phyloP scores from a whole-genome alignment of 2,329 filamentous ascomycete species.

The Didymellaceae sp. region DNA sequence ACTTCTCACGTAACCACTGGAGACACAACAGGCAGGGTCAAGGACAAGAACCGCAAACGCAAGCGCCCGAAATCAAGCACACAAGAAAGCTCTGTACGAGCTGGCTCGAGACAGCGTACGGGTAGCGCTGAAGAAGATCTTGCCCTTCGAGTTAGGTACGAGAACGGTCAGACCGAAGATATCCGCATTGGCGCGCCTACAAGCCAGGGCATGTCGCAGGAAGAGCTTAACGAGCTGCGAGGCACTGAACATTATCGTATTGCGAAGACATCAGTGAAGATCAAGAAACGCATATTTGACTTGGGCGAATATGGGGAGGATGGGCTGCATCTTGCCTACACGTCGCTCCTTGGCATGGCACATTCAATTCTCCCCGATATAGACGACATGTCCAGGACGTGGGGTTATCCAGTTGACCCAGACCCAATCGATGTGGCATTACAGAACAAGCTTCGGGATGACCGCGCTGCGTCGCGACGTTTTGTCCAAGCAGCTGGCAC shows the following conservation, averaged over 20 bases:
- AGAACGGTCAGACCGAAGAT: constrained; percentile 66
- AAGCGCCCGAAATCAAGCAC: constrained; percentile 59
- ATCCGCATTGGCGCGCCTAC: constrained; percentile 55
- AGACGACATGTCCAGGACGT: constrained; percentile 61
- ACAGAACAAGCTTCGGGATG: constrained; percentile 63
- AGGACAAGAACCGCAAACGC: constrained; percentile 57
- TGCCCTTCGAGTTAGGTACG: constrained; percentile 63
- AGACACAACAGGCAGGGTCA: constrained; percentile 28
- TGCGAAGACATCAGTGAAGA: constrained; percentile 60
- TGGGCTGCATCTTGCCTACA: constrained; percentile 54
- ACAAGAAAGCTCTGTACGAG: constrained; percentile 51
- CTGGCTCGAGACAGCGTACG: constrained; percentile 57
- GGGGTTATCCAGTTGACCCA: constrained; percentile 67
- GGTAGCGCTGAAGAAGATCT: constrained; percentile 54
- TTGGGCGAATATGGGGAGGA: constrained; percentile 42
- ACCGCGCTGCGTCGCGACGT: constrained; percentile 62
- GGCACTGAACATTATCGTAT: constrained; percentile 64
- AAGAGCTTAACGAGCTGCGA: constrained; percentile 56
- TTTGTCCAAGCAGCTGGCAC: constrained; percentile 69
- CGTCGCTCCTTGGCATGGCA: constrained; percentile 46
- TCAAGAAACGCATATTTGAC: constrained; percentile 63
- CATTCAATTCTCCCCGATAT: constrained; percentile 60
- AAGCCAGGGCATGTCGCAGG: constrained; percentile 40
- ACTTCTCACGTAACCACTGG: constrained; percentile 23
- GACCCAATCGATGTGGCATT: constrained; percentile 58